Evolutionary conservation across 108 stramenopile species (phyloP), one percentile per base, ranked within the genome.

Genomic region (Fistulifera solaris): DNA sequence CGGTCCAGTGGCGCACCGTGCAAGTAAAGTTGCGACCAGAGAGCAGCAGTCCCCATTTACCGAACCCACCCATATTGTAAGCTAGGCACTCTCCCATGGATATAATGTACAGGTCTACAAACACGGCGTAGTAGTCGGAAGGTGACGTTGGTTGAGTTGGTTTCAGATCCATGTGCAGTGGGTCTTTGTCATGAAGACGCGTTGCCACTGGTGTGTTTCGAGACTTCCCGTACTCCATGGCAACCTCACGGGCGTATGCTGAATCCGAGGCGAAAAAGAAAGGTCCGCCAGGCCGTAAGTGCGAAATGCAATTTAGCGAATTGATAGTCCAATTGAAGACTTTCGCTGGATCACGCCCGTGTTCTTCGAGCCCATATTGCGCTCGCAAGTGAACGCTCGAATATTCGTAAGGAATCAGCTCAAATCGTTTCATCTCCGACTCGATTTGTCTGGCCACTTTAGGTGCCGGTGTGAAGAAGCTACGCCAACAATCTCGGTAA

Each of bases 241-340:
- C 61, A 0, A 42, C 38, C 14, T 41, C 18, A 10, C 38, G 24
- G 17, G 59, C 65, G 23, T 54, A 19, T 15, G 51, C 23, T 13
- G 71, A 64, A 52, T 79, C 78, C 8, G 72, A 71, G 4, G 73
- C 61, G 42, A 79, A 63, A 39, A 67, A 75, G 27, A 75, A 58
- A 14, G 77, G 71, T 0, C 43, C 71, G 1, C 68, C 65, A 2
- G 65, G 67, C 40, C 46, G 38, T 4, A 71, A 35, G 12, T 62
- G 25, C 10, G 70, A 66, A 1, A 73, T 58, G 54, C 78, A 79
- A 46, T 72, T 72, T 27, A 79, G 11, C 15, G 72, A 66, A 52
- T 75, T 72, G 17, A 13, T 24, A 0, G 73, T 56, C 52, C 44
- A 56, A 19, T 55, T 27, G 21, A 14, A 12, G 7, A 68, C 49